phyloP scores from a whole-genome alignment of 371 early-diverging fungal species.

The Mucor saturninus region DNA sequence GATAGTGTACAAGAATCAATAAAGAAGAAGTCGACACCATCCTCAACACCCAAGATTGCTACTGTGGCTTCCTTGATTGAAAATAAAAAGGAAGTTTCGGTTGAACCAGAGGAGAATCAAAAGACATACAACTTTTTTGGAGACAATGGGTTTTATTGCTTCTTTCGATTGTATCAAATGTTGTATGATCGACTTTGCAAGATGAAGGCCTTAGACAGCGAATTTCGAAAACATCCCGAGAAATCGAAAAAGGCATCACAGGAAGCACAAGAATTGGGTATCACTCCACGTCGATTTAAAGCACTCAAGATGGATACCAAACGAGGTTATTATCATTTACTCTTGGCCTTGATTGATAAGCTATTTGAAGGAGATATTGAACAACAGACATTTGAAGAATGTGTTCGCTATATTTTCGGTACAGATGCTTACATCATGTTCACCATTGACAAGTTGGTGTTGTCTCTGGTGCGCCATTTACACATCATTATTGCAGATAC shows the following conservation, averaged over 20 bases:
- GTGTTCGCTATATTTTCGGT: slow-evolving; percentile 82
- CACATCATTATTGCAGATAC: slow-evolving; percentile 33
- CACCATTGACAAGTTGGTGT: slow-evolving; percentile 76
- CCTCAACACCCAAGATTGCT: neutral
- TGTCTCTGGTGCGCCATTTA: slow-evolving; percentile 30
- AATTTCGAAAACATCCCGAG: slow-evolving; percentile 62
- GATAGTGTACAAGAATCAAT: neutral
- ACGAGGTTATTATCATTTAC: slow-evolving; percentile 69
- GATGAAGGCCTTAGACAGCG: slow-evolving; percentile 74
- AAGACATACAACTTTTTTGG: slow-evolving; percentile 63
- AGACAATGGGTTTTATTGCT: slow-evolving; percentile 81
- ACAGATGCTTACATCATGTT: slow-evolving; percentile 84
- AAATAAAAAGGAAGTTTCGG: slow-evolving; percentile 2
- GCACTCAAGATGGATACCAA: slow-evolving; percentile 31
- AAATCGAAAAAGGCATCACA: slow-evolving; percentile 61
- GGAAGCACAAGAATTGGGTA: slow-evolving; percentile 80
- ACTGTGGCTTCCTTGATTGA: slow-evolving; percentile 16
- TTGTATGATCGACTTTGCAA: slow-evolving; percentile 72
- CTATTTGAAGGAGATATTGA: slow-evolving; percentile 85
- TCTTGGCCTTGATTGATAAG: slow-evolving; percentile 73
- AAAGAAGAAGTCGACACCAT: slow-evolving; percentile 2
- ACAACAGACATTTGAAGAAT: slow-evolving; percentile 86
- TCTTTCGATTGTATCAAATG: slow-evolving; percentile 79
- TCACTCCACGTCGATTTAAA: slow-evolving; percentile 38
- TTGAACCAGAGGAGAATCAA: slow-evolving; percentile 30